phyloP scores from a whole-genome alignment of 1,284 basidiomycete species.

The Kwoniella shivajii region DNA sequence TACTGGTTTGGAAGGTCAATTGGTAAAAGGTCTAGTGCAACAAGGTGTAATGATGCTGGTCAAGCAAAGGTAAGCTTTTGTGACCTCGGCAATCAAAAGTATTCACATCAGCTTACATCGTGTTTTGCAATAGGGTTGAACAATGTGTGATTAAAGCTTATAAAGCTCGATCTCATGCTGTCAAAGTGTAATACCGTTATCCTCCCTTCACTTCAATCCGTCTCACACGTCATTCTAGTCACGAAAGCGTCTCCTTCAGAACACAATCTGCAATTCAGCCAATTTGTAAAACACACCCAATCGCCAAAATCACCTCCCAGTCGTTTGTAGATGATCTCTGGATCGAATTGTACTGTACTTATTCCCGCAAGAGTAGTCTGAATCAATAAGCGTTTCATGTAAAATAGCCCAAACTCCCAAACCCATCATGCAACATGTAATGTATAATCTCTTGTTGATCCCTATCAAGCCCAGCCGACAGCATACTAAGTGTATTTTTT shows the following conservation, averaged over 20 bases:
- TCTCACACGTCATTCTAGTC: too few relatives aligned
- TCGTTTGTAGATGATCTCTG: too few relatives aligned
- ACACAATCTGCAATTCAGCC: too few relatives aligned
- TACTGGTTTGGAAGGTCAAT: conserved; percentile 76
- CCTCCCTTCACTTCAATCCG: too few relatives aligned
- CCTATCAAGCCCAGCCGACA: background rate
- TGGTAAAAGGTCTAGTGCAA: conserved; percentile 72
- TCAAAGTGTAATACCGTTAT: background rate
- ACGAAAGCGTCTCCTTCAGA: too few relatives aligned
- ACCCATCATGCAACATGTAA: background rate
- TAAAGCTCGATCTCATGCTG: conserved; percentile 8
- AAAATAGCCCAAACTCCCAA: background rate
- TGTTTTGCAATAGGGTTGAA: conserved; percentile 28
- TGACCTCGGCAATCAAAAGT: background rate
- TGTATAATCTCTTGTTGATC: background rate
- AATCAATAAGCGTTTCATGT: too few relatives aligned
- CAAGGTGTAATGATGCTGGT: conserved; percentile 54
- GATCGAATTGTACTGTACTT: too few relatives aligned
- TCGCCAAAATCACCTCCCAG: too few relatives aligned
- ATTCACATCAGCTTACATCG: background rate
- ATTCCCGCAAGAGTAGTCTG: too few relatives aligned
- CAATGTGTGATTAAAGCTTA: conserved; percentile 27
- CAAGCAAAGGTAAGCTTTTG: conserved; percentile 47
- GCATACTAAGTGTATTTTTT: background rate
- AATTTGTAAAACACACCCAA: too few relatives aligned